Evolutionary conservation across 192 early-diverging fungal species (phyloP).

Genomic region (Coemansia guatemalensis): DNA sequence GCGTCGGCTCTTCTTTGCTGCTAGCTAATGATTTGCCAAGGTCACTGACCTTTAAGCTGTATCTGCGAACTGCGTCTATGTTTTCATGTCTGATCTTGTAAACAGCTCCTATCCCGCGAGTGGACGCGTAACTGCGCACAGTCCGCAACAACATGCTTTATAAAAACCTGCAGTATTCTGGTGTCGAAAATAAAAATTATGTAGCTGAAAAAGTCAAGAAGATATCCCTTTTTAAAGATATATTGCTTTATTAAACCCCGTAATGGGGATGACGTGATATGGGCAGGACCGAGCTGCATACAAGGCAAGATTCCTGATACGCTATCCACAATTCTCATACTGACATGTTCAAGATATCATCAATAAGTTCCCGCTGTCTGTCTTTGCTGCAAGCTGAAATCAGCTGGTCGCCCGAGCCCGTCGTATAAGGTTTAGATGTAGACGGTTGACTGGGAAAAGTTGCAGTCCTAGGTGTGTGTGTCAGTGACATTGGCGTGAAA

Average conservation of each 20-base stretch:
- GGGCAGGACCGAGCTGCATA: too few species aligned
- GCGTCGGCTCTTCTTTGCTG: conserved; percentile 56
- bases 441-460: conserved; percentile 7
- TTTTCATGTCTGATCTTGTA: neutral
- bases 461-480: conserved; percentile 11
- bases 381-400: neutral
- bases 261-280: neutral
- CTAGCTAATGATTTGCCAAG: conserved; percentile 11
- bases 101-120: neutral
- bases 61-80: neutral
- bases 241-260: neutral
- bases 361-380: conserved; percentile 30
- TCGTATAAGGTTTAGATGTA: neutral
- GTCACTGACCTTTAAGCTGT: conserved; percentile 12
- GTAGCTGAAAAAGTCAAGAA: neutral
- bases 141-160: neutral
- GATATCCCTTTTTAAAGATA: neutral
- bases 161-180: neutral
- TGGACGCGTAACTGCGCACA: neutral
- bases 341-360: conserved; percentile 28
- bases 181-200: neutral
- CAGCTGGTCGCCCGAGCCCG: neutral
- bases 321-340: neutral
- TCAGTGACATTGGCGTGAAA: conserved; percentile 22
- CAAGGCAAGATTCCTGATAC: too few species aligned